phyloP scores from a whole-genome alignment of 768 basidiomycete species.

The Lentinus brumalis region DNA sequence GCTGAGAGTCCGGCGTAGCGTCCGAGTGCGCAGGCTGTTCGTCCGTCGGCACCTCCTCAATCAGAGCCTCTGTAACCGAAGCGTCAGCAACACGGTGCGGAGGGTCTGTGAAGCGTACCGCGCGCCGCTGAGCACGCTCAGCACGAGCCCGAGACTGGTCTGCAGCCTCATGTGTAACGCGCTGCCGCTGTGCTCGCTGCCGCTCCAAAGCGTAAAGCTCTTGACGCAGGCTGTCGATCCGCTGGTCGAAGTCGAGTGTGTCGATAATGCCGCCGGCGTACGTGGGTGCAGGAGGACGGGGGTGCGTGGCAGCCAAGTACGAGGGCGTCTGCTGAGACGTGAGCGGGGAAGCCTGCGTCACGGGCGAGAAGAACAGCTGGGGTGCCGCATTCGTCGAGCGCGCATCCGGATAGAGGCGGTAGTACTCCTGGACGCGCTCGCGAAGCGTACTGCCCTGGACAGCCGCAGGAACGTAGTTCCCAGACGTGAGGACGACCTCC shows the following conservation, averaged over 20 bases:
- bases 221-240: conserved; percentile 3
- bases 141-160: neutral
- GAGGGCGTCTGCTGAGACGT: neutral
- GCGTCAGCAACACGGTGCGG: neutral
- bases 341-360: neutral
- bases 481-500: conserved; percentile 28
- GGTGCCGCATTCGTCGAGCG: neutral
- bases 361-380: conserved; percentile 4
- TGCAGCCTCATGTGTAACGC: neutral
- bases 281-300: neutral
- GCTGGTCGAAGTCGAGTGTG: neutral
- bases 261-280: neutral
- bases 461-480: conserved; percentile 25
- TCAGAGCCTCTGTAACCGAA: neutral
- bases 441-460: conserved; percentile 7
- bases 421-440: conserved; percentile 7
- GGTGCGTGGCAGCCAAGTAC: neutral
- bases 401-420: neutral
- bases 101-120: conserved; percentile 4
- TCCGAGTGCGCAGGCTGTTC: neutral
- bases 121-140: neutral
- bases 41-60: conserved; percentile 8
- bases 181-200: neutral
- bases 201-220: conserved; percentile 4
- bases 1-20: no score